Conservation (phyloP, 208 protist genomes). For the Leishmania mexicana region DNA sequence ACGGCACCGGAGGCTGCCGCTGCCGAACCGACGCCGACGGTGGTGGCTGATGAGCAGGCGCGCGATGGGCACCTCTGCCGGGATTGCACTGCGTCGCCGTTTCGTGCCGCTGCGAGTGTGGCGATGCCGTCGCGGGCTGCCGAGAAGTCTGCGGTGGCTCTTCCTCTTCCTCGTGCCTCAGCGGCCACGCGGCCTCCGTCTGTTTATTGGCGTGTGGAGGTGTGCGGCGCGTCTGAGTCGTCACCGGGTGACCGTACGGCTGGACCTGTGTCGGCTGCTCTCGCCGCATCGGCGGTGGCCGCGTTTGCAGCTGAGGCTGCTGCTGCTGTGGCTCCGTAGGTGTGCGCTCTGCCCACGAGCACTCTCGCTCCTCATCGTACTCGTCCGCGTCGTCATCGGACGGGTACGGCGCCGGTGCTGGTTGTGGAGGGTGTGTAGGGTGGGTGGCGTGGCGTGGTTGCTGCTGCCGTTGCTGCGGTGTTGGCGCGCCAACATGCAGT, state of each 20-base stretch:
- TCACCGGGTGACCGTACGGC: background rate
- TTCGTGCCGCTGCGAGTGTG: background rate
- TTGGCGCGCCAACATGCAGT: background rate
- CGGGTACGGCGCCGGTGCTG: conserved; percentile 4
- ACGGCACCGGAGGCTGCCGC: no score
- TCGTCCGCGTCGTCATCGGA: background rate
- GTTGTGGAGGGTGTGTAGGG: background rate
- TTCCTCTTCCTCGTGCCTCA: background rate
- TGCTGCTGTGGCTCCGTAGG: background rate
- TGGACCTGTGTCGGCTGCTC: conserved; percentile 9
- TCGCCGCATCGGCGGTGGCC: background rate
- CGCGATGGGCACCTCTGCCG: background rate
- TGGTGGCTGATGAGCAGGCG: background rate
- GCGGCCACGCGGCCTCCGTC: background rate
- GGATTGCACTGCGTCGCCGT: background rate
- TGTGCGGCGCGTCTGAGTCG: conserved; percentile 2
- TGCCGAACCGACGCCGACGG: background rate
- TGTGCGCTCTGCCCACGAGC: background rate
- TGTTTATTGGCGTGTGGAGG: background rate
- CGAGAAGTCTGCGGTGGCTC: background rate
- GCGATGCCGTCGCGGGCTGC: background rate
- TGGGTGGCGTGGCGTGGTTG: conserved; percentile 21
- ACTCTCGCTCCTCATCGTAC: background rate
- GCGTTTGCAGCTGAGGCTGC: background rate
- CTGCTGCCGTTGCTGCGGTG: background rate